phyloP scores from a whole-genome alignment of 192 early-diverging fungal genomes.

The Rhizophagus prolifer region DNA sequence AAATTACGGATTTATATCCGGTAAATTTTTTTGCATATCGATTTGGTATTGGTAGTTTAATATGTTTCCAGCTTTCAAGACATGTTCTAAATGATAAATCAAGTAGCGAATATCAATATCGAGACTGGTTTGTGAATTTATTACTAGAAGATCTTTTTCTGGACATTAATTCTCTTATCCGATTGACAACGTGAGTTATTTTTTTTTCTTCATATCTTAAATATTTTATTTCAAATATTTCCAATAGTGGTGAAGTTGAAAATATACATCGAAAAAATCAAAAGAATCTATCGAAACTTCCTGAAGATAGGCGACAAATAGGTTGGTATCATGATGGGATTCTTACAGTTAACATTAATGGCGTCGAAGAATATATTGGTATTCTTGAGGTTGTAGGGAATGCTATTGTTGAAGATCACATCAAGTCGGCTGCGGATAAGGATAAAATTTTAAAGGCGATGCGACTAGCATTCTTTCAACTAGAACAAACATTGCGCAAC shows the following conservation, averaged over 20 bases:
- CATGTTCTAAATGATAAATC: slow-evolving; percentile 19
- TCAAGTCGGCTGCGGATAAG: background rate
- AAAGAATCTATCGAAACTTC: slow-evolving; percentile 10
- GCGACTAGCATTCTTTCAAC: slow-evolving; percentile 9
- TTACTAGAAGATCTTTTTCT: too few species aligned
- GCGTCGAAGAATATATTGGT: slow-evolving; percentile 12
- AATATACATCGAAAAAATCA: slow-evolving; percentile 8
- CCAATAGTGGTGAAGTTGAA: slow-evolving; percentile 5
- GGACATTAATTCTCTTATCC: too few species aligned
- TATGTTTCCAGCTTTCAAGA: slow-evolving; percentile 18
- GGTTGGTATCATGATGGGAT: slow-evolving; percentile 22
- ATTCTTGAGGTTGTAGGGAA: slow-evolving; percentile 12
- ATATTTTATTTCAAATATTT: background rate
- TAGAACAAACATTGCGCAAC: slow-evolving; percentile 7
- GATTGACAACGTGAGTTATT: too few species aligned
- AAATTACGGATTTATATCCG: too few species aligned
- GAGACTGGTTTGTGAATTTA: too few species aligned
- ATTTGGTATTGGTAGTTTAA: slow-evolving; percentile 19
- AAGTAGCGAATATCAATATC: slow-evolving; percentile 9
- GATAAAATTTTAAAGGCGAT: slow-evolving; percentile 24
- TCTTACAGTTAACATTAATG: slow-evolving; percentile 19
- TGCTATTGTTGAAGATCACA: background rate
- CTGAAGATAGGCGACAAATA: background rate
- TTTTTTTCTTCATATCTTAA: too few species aligned
- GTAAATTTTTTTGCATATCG: too few species aligned